Percentiles rank a stretch among this genome's conserved stretches.
phyloP scores from a whole-genome alignment of 2,329 filamentous ascomycete genomes.

The Calonectria hongkongensis region DNA sequence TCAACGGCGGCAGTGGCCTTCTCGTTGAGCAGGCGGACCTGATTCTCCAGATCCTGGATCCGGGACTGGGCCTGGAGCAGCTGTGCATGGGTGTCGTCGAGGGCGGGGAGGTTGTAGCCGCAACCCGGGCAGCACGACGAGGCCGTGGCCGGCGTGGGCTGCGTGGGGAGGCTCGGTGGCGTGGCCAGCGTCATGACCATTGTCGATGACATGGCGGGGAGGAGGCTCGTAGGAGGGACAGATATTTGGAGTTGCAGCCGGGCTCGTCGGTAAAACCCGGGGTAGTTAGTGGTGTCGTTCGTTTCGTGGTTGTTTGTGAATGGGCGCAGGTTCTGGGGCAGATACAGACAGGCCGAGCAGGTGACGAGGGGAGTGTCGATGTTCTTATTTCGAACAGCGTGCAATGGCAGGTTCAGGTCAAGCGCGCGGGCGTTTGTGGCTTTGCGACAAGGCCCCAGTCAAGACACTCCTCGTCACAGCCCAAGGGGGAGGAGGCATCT shows the following conservation, averaged over 20 bases:
- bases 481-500: constrained; percentile 19
- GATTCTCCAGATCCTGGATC: constrained; percentile 81
- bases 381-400: constrained; percentile 28
- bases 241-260: not conserved
- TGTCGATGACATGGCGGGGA: constrained; percentile 52
- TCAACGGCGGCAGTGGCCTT: constrained; percentile 80
- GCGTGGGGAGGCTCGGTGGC: constrained; percentile 51
- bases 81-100: constrained; percentile 62
- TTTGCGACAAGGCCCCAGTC: constrained; percentile 22
- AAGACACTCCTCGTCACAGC: constrained; percentile 23
- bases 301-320: not conserved
- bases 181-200: constrained; percentile 61
- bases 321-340: not conserved
- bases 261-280: constrained; percentile 25
- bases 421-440: constrained; percentile 30
- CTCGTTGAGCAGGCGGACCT: constrained; percentile 81
- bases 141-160: constrained; percentile 48
- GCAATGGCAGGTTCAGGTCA: constrained; percentile 24
- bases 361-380: not conserved
- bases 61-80: constrained; percentile 74
- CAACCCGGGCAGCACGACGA: constrained; percentile 70
- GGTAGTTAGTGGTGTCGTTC: not conserved
- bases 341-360: not conserved
- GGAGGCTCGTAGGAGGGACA: constrained; percentile 2
- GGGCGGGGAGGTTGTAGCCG: constrained; percentile 63